Conservation (phyloP, 257 asterid species). For the Capsicum rhomboideum region DNA sequence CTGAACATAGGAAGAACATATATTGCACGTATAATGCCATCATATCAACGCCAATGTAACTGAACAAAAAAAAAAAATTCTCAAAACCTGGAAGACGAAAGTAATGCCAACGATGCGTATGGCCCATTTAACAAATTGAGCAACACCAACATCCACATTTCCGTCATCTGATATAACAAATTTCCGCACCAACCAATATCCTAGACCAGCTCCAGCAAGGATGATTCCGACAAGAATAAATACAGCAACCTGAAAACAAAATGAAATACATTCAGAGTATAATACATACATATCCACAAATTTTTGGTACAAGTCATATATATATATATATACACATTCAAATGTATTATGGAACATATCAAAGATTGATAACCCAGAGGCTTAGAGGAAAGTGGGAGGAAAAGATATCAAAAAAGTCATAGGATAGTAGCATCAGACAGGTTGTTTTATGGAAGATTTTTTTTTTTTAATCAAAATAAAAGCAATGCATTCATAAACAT, state of each 20-base stretch:
- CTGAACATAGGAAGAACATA: not conserved
- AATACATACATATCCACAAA: not conserved
- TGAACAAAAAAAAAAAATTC: not conserved
- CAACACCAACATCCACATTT: conserved; percentile 71
- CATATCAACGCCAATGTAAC: not conserved
- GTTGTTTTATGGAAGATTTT: not conserved
- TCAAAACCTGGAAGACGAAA: conserved; percentile 63
- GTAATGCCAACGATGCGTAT: conserved; percentile 62
- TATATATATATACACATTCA: not conserved
- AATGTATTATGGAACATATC: not conserved
- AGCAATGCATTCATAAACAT: too few species aligned
- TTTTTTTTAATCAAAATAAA: too few species aligned
- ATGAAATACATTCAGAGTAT: not conserved
- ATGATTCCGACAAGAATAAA: conserved; percentile 60
- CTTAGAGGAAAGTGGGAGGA: not conserved
- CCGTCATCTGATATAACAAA: conserved; percentile 80
- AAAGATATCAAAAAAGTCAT: not conserved
- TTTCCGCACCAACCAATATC: conserved; percentile 88
- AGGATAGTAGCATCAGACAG: not conserved
- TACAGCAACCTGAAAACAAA: conserved; percentile 51
- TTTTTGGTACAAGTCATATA: not conserved
- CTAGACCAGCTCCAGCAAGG: conserved; percentile 88
- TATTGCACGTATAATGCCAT: not conserved
- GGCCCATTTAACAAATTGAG: conserved; percentile 94
- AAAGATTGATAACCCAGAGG: not conserved